Evolutionary conservation across 225 moss, liverwort and hornwort genomes (phyloP).

Genomic region (Bryum argenteum): DNA sequence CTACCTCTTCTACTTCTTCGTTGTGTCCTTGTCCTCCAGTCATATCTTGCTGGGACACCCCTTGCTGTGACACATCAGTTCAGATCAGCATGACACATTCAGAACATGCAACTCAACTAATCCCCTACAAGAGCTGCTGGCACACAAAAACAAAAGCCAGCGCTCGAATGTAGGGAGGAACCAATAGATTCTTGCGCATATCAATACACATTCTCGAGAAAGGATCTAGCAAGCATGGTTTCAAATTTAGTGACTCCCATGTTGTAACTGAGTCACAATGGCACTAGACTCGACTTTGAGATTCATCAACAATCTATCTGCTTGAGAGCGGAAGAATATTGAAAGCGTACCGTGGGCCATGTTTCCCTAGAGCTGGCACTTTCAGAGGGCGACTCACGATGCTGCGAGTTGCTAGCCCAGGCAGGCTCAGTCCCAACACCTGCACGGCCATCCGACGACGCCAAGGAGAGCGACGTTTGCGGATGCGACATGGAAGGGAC

Average conservation of each 20-base stretch:
- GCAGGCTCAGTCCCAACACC: conserved; percentile 51
- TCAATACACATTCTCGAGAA: neutral
- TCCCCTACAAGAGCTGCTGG: neutral
- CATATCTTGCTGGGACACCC: conserved; percentile 72
- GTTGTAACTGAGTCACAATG: conserved; percentile 7
- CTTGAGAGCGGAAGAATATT: conserved; percentile 4
- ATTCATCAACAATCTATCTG: conserved; percentile 20
- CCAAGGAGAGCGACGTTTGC: conserved; percentile 61
- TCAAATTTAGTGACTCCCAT: neutral
- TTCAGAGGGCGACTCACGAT: conserved; percentile 61
- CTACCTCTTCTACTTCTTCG: conserved; percentile 61
- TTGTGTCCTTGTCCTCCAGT: conserved; percentile 60
- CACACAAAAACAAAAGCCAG: conserved; percentile 4
- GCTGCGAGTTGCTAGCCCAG: conserved; percentile 54
- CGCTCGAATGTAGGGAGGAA: neutral
- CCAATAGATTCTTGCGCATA: neutral
- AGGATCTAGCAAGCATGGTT: neutral
- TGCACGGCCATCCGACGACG: conserved; percentile 65
- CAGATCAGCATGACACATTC: conserved; percentile 10
- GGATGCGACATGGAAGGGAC: conserved; percentile 58
- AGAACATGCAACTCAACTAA: conserved; percentile 15
- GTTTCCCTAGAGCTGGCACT: conserved; percentile 72
- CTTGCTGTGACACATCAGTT: conserved; percentile 50
- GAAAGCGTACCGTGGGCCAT: conserved; percentile 58
- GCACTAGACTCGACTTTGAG: conserved; percentile 3